Evolutionary conservation across 192 early-diverging fungal genomes (phyloP).

Genomic region (Coemansia sp.): DNA sequence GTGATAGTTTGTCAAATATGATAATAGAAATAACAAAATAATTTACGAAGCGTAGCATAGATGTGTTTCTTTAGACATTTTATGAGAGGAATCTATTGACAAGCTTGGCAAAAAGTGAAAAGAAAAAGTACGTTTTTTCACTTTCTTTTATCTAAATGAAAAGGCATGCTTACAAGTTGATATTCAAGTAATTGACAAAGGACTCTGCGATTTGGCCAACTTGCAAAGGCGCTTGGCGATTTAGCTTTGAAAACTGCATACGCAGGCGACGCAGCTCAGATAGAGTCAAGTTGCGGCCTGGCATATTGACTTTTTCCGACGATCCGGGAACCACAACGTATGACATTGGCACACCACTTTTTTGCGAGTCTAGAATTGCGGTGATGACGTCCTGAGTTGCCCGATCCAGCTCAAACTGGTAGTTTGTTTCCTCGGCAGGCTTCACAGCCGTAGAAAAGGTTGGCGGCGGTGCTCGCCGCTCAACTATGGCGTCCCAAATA

Average conservation of each 20-base stretch:
- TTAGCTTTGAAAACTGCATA: slow-evolving; percentile 85
- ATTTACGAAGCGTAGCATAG: neutral
- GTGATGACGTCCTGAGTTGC: slow-evolving; percentile 78
- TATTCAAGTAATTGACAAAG: slow-evolving; percentile 94
- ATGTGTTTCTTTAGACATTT: neutral
- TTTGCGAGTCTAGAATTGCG: slow-evolving; percentile 75
- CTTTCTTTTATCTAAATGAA: neutral
- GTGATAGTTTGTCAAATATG: neutral
- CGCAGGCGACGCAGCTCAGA: slow-evolving; percentile 78
- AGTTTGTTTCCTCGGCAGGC: slow-evolving; percentile 88
- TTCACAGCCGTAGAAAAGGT: slow-evolving; percentile 89
- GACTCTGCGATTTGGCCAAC: slow-evolving; percentile 71
- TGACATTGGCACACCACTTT: slow-evolving; percentile 59
- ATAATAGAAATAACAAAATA: neutral
- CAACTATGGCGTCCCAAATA: slow-evolving; percentile 77
- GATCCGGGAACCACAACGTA: slow-evolving; percentile 62
- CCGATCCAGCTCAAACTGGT: slow-evolving; percentile 86
- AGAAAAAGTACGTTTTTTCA: neutral
- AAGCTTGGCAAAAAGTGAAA: neutral
- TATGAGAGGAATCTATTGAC: neutral
- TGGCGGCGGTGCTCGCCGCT: slow-evolving; percentile 72
- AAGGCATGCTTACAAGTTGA: slow-evolving; percentile 59
- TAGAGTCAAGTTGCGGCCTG: slow-evolving; percentile 71
- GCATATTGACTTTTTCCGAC: slow-evolving; percentile 54
- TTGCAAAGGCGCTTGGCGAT: slow-evolving; percentile 78